A percentile compares a stretch with the other conserved stretches of the same genome.
Evolutionary conservation across 148 eudicot species (phyloP).

Genomic region (Persicaria maculosa): DNA sequence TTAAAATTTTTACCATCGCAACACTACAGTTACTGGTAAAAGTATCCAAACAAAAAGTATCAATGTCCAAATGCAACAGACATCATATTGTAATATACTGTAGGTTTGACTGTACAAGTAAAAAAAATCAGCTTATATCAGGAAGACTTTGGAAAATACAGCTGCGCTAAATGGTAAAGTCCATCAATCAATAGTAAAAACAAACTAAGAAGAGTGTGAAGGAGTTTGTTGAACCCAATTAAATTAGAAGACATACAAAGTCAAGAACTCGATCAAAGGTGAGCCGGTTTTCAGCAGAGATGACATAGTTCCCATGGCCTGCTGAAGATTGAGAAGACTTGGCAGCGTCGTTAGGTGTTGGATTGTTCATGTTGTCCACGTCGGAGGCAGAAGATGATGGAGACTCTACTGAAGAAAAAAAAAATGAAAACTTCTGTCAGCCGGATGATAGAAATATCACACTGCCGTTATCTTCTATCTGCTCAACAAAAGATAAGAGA

Average conservation of each 20-base stretch:
- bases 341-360: conserved; percentile 18
- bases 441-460: neutral
- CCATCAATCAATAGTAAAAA: neutral
- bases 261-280: conserved; percentile 25
- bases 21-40: neutral
- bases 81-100: too few species aligned
- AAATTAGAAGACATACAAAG: conserved; percentile 24
- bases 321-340: conserved; percentile 2
- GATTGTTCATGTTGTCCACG: conserved; percentile 36
- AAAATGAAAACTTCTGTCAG: neutral
- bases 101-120: too few species aligned
- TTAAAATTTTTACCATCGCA: neutral
- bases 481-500: neutral
- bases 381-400: conserved; percentile 47
- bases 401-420: conserved; percentile 28
- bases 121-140: neutral
- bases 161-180: neutral
- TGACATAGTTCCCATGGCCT: conserved; percentile 27
- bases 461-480: neutral
- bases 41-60: too few species aligned
- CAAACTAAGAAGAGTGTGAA: too few species aligned
- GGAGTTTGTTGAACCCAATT: too few species aligned
- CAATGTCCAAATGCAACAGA: too few species aligned
- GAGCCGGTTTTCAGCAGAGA: conserved; percentile 31
- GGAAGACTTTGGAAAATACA: neutral